Base-by-base conservation (phyloP, 306 rosid species). In the Rosa chinensis region DNA sequence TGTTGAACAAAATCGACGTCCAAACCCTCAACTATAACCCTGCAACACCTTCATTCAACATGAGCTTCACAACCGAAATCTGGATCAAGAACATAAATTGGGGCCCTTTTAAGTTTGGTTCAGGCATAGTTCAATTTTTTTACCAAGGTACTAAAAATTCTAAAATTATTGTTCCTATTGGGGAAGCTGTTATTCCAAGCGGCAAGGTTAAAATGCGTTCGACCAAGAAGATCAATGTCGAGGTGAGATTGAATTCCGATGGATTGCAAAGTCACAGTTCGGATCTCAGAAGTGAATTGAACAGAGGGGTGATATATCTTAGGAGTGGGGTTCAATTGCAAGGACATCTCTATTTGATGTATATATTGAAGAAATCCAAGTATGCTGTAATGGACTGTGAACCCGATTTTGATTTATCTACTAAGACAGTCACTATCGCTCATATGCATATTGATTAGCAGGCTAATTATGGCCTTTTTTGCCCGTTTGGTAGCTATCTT, bases 171-270 rank as follows among this genome's bases (percentile, higher is more conserved):
- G 37, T 32, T 32, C 17, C 8, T 39, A 20, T 74, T 1, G 42
- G 69, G 6, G 37, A 78, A 55, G 70, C 48, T 12, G 8, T 4
- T 43, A 70, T 77, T 23, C 75, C 75, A 13, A 53, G 40, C 17
- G 44, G 75, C 23, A 77, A 77, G 74, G 81, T 50, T 17, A 74
- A 25, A 67, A 28, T 76, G 62, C 48, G 70, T 3, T 48, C 64
- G 5, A 76, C 73, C 21, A 37, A 39, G 23, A 55, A 73, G 32
- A 55, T 73, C 5, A 1, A 10, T 73, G 66, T 73, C 6, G 21
- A 13, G 12, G 50, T 73, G 45, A 74, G 45, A 39, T n/a, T 74
- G 55, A 56, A 42, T 21, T 74, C 77, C 0, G 40, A 40, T 39
- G 78, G 42, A 11, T 42, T 42, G 40, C 43, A 35, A 5, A 35